Base-by-base conservation (phyloP, 352 stramenopile genomes). In the Peronospora destructor region DNA sequence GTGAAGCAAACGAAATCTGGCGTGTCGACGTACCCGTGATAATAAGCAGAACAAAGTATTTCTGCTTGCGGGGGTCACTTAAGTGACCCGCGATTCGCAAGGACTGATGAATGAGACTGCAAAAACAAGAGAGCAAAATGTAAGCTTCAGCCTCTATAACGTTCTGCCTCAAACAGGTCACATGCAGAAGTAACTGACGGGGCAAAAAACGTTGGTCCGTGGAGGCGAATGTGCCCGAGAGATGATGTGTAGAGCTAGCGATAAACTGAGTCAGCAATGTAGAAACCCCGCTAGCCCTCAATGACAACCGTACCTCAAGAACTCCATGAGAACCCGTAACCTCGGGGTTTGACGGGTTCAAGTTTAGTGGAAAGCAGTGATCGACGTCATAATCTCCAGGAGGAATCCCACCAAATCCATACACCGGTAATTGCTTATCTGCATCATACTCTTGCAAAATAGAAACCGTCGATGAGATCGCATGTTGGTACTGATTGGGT, bases 361-460 rank as follows among this genome's bases (percentile, higher is more conserved):
- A 47, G 47, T 82, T 87, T 10, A 95, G 65, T 12, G 88, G 74
- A 64, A 98, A 98, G 65, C 87, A 97, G 61, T 98, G 91, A 29
- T 84, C 57, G 23, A 96, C 84, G 10, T 78, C 66, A 11, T 55
- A 49, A 9, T 53, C 57, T 29, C 73, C 77, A 25, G 73, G 68
- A 50, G 93, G 84, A 42, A 95, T 95, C 9, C 74, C 78, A 28
- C 78, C 78, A 69, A 89, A 89, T 23, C 73, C 78, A 51, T 84
- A 89, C 17, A 83, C 79, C 3, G 79, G 79, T 33, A 90, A 80
- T 52, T 76, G 56, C 49, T 85, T 83, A 53, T 90, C 79, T 28
- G 66, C 60, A 47, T 90, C 79, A 52, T 87, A 90, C 47, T 71
- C 57, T 64, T 85, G 72, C 8, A 90, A 50, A 43, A 85, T 90